Conservation (phyloP, 1,139 yeast genomes). For the Torulaspora globosa region DNA sequence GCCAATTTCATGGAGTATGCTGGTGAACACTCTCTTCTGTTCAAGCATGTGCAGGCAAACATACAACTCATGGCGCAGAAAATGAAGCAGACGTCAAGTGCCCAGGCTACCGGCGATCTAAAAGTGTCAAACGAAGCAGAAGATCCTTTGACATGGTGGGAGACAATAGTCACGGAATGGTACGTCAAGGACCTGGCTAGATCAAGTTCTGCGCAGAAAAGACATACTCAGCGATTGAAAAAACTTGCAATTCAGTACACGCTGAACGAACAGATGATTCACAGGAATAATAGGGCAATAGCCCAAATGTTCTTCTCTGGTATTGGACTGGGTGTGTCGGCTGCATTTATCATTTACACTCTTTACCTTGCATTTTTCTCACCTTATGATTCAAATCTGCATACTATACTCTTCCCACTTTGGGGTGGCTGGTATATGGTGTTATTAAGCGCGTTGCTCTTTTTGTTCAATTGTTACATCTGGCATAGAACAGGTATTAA, state of each 20-base stretch:
- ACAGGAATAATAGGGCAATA: constrained; percentile 34
- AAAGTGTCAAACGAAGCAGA: constrained; percentile 21
- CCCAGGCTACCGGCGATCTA: constrained; percentile 14
- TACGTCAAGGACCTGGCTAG: constrained; percentile 53
- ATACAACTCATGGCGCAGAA: constrained; percentile 27
- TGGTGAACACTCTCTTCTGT: constrained; percentile 27
- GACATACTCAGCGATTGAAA: constrained; percentile 30
- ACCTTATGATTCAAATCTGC: constrained; percentile 37
- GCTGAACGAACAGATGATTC: constrained; percentile 35
- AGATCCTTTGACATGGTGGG: constrained; percentile 40
- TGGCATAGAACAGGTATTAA: constrained; percentile 77
- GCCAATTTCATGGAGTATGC: constrained; percentile 50
- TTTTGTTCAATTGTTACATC: constrained; percentile 64
- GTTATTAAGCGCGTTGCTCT: constrained; percentile 54
- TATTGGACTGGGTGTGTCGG: constrained; percentile 59
- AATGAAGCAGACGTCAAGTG: constrained; percentile 22
- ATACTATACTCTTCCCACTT: constrained; percentile 62
- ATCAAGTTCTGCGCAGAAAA: constrained; percentile 38
- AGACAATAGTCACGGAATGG: constrained; percentile 74
- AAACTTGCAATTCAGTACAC: constrained; percentile 35
- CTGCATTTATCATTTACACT: constrained; percentile 48
- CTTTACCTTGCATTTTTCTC: constrained; percentile 37
- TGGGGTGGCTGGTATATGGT: constrained; percentile 89
- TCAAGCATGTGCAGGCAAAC: constrained; percentile 31
- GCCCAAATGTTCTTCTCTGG: constrained; percentile 56